phyloP scores from a whole-genome alignment of 805 yeast genomes.

The Huiozyma naganishii region DNA sequence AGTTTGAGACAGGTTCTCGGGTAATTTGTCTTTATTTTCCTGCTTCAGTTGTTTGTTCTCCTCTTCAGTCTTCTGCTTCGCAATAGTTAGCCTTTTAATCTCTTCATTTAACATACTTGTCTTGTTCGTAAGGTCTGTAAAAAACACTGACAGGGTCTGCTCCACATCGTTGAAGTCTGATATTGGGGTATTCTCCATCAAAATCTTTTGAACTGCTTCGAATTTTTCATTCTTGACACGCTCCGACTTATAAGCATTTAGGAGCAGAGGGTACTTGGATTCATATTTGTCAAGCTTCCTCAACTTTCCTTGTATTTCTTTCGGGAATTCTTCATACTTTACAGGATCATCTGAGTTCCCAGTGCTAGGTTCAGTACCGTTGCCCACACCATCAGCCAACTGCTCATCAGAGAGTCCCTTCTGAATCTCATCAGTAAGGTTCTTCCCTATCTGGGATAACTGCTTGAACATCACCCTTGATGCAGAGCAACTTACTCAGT shows the following conservation, averaged over 20 bases:
- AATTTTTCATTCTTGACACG: slow-evolving; percentile 55
- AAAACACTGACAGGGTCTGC: slow-evolving; percentile 55
- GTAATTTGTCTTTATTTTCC: not conserved
- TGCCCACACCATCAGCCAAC: slow-evolving; percentile 1
- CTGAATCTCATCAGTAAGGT: slow-evolving; percentile 50
- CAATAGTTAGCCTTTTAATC: slow-evolving; percentile 35
- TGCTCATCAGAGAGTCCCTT: slow-evolving; percentile 30
- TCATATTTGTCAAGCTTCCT: slow-evolving; percentile 78
- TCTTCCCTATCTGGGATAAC: slow-evolving; percentile 53
- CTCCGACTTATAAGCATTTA: slow-evolving; percentile 78
- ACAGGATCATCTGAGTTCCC: slow-evolving; percentile 2
- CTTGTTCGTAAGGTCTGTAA: slow-evolving; percentile 51
- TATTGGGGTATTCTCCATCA: slow-evolving; percentile 75
- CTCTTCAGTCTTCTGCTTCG: not conserved
- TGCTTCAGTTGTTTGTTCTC: not conserved
- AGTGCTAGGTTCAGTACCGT: not conserved
- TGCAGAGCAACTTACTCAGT: no score
- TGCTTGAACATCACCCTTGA: slow-evolving; percentile 40
- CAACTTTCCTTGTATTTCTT: slow-evolving; percentile 49
- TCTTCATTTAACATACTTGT: slow-evolving; percentile 54
- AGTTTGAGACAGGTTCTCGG: not conserved
- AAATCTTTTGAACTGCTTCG: slow-evolving; percentile 50
- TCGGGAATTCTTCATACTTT: slow-evolving; percentile 36
- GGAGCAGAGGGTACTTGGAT: slow-evolving; percentile 73
- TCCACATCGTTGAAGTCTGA: slow-evolving; percentile 64